These are phyloP conservation scores for Hypoxylon sp. DNA, from an alignment of 2,329 filamentous ascomycete species.

Conservation along the genomic window DNA sequence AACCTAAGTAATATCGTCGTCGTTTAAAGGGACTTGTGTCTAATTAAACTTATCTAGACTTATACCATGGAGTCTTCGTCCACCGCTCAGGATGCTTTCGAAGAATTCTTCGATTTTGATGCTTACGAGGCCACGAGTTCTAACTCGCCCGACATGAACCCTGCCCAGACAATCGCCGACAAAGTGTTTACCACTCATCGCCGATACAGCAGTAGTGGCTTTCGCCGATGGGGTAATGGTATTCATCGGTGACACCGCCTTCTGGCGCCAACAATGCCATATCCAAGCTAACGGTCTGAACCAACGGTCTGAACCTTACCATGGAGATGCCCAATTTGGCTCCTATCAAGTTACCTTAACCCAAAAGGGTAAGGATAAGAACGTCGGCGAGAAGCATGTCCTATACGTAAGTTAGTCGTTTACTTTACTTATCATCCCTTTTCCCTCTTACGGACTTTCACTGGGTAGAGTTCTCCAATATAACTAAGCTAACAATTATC, in stretches of 20 bases:
- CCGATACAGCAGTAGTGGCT: background rate
- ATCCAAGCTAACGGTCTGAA: background rate
- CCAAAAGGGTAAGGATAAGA: conserved; percentile 60
- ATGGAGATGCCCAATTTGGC: conserved; percentile 17
- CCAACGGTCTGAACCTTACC: background rate
- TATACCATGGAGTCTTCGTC: too few species aligned
- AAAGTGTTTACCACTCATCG: background rate
- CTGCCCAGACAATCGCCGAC: background rate
- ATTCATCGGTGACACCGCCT: background rate
- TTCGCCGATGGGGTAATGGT: background rate
- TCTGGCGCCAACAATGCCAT: background rate
- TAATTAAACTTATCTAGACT: background rate
- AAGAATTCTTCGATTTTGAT: too few species aligned
- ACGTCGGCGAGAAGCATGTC: conserved; percentile 70
- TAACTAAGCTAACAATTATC: background rate
- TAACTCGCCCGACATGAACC: too few species aligned
- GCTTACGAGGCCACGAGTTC: too few species aligned
- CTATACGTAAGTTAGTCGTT: conserved; percentile 67
- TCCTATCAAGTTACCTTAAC: conserved; percentile 74
- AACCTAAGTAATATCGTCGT: background rate
- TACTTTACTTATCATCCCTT: conserved; percentile 6
- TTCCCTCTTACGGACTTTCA: background rate
- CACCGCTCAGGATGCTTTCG: too few species aligned
- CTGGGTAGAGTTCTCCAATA: background rate
- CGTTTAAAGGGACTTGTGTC: background rate